Conservation (phyloP, 225 moss, liverwort and hornwort genomes). For the Bryoerythrophyllum caledonicum region DNA sequence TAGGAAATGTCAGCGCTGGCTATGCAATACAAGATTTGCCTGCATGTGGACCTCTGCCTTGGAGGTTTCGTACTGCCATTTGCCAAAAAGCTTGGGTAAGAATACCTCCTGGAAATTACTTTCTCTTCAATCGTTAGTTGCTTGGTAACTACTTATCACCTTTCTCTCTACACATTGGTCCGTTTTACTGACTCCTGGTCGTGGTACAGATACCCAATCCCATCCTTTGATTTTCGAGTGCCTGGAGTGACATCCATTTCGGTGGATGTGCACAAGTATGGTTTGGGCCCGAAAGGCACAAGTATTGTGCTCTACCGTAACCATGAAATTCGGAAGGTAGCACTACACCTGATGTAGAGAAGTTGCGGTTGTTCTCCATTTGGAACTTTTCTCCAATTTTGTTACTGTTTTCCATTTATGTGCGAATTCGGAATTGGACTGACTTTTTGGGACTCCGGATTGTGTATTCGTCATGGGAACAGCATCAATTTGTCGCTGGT, state of each 20-base stretch:
- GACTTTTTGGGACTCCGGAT: slow-evolving; percentile 19
- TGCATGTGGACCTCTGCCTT: slow-evolving; percentile 95
- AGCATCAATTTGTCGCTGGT: slow-evolving; percentile 99
- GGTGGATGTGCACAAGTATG: slow-evolving; percentile 96
- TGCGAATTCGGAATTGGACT: slow-evolving; percentile 29
- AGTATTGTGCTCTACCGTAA: slow-evolving; percentile 93
- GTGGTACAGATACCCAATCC: slow-evolving; percentile 75
- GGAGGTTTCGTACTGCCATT: slow-evolving; percentile 97
- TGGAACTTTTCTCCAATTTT: not conserved
- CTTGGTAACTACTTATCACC: not conserved
- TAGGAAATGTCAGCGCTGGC: slow-evolving; percentile 86
- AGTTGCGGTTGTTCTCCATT: slow-evolving; percentile 14
- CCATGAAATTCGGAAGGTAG: slow-evolving; percentile 92
- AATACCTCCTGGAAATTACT: not conserved
- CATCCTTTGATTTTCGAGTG: slow-evolving; percentile 88
- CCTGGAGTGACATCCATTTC: slow-evolving; percentile 97
- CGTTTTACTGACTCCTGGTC: slow-evolving; percentile 1
- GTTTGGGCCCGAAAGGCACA: slow-evolving; percentile 96
- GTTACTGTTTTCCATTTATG: slow-evolving; percentile 4
- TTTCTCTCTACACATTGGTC: not conserved
- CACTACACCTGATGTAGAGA: not conserved
- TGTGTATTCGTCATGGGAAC: slow-evolving; percentile 30
- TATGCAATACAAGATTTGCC: slow-evolving; percentile 63
- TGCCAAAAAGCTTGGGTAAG: slow-evolving; percentile 92
- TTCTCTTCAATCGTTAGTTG: slow-evolving; percentile 1